A percentile compares a stretch with the other conserved stretches of the same genome.
Evolutionary conservation across 1,139 yeast genomes (phyloP).

Genomic region (Geotrichum candidum): DNA sequence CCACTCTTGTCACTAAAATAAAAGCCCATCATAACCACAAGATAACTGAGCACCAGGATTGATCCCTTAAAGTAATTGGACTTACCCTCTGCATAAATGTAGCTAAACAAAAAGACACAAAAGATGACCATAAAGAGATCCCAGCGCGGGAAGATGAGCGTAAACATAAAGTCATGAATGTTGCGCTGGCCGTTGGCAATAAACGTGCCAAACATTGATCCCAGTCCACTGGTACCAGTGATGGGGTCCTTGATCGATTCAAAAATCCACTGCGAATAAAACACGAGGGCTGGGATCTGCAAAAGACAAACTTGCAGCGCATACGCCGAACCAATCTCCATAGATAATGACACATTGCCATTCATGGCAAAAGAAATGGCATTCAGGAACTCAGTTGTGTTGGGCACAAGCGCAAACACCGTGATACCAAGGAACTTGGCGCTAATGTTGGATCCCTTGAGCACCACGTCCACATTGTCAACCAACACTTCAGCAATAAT

Average conservation of each 20-base stretch:
- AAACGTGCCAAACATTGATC: not conserved
- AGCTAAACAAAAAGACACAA: conserved; percentile 84
- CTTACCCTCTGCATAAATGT: conserved; percentile 94
- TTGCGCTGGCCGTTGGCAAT: not conserved
- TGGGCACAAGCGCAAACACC: conserved; percentile 92
- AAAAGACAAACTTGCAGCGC: conserved; percentile 91
- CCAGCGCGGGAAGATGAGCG: conserved; percentile 92
- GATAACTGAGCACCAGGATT: conserved; percentile 71
- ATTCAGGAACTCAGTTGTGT: conserved; percentile 91
- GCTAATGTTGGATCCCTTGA: conserved; percentile 67
- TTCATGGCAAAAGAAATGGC: conserved; percentile 95
- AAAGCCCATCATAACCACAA: conserved; percentile 75
- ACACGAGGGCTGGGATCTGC: conserved; percentile 86
- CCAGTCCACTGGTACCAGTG: not conserved
- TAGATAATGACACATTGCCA: conserved; percentile 84
- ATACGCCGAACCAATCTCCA: conserved; percentile 98
- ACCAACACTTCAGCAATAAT: conserved; percentile 91
- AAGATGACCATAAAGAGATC: conserved; percentile 81
- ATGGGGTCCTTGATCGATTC: not conserved
- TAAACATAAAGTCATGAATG: conserved; percentile 48
- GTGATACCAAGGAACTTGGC: conserved; percentile 92
- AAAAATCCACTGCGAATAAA: conserved; percentile 53
- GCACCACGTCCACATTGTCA: conserved; percentile 88
- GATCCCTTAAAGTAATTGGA: conserved; percentile 95
- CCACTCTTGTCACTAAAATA: conserved; percentile 47